phyloP scores from a whole-genome alignment of 2,329 filamentous ascomycete species.

The Fusarium pininemorale region DNA sequence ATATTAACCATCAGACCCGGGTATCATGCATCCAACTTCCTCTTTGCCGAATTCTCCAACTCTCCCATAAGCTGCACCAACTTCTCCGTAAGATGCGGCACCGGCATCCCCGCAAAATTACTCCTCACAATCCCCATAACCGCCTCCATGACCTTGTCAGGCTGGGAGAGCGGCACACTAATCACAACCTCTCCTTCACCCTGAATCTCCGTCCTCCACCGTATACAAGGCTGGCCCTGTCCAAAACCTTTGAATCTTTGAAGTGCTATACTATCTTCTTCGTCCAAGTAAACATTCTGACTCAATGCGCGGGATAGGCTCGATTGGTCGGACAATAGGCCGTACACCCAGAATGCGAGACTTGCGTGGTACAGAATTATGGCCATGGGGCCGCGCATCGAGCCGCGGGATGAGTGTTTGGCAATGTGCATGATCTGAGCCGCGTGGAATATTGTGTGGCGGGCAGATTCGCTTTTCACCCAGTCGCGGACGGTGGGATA shows the following conservation, averaged over 20 bases:
- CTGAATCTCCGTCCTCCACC: conserved; percentile 11
- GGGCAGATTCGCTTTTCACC: conserved; percentile 48
- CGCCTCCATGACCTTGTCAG: conserved; percentile 24
- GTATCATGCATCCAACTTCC: conserved; percentile 23
- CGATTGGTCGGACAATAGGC: conserved; percentile 12
- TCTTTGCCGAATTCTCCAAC: conserved; percentile 26
- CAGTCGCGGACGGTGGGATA: conserved; percentile 49
- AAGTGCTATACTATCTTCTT: conserved; percentile 2
- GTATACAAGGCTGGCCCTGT: conserved; percentile 24
- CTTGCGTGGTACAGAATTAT: conserved; percentile 44
- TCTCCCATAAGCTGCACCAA: conserved; percentile 30
- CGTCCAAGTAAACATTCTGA: conserved; percentile 14
- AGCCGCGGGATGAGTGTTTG: conserved; percentile 18
- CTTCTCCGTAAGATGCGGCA: conserved; percentile 24
- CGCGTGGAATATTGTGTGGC: conserved; percentile 44
- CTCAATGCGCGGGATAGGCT: neutral
- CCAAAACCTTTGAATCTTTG: conserved; percentile 27
- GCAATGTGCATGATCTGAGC: conserved; percentile 42
- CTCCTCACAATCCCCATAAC: conserved; percentile 11
- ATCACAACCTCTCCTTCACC: conserved; percentile 5
- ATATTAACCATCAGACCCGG: neutral
- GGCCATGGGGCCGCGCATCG: conserved; percentile 35
- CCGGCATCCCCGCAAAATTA: conserved; percentile 11
- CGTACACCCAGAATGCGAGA: conserved; percentile 43
- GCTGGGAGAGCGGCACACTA: conserved; percentile 16